A percentile compares a stretch with the other conserved stretches of the same genome.
phyloP scores from a whole-genome alignment of 2,329 filamentous ascomycete genomes.

The Fusarium circinatum region DNA sequence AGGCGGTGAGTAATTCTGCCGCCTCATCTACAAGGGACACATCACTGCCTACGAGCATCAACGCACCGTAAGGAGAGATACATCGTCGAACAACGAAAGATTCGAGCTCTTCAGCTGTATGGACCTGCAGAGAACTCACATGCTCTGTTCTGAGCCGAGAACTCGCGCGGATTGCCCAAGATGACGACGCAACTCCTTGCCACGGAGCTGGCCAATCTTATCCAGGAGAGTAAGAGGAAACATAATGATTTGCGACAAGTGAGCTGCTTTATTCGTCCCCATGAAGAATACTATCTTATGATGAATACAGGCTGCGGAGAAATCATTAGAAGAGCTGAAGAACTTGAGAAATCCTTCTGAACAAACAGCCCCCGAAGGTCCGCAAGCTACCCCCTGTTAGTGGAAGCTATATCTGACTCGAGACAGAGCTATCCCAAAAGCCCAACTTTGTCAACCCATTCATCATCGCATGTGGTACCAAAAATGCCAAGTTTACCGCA shows the following conservation, averaged over 20 bases:
- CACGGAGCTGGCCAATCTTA: constrained; percentile 87
- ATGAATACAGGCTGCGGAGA: constrained; percentile 80
- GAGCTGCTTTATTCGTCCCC: constrained; percentile 44
- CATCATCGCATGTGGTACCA: constrained; percentile 89
- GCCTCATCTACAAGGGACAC: constrained; percentile 46
- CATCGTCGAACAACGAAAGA: constrained; percentile 26
- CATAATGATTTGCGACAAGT: constrained; percentile 89
- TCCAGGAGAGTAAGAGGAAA: constrained; percentile 96
- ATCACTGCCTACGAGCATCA: constrained; percentile 41
- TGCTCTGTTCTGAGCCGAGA: constrained; percentile 42
- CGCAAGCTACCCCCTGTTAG: constrained; percentile 25
- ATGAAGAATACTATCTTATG: neutral
- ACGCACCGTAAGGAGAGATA: constrained; percentile 25
- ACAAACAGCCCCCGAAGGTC: constrained; percentile 53
- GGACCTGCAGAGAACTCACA: constrained; percentile 34
- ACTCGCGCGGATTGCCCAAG: constrained; percentile 50
- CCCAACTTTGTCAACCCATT: constrained; percentile 92
- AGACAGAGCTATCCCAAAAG: constrained; percentile 80
- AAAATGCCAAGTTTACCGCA: constrained; percentile 88
- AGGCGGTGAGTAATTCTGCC: constrained; percentile 47
- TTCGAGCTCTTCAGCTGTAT: constrained; percentile 40
- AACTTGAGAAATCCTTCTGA: constrained; percentile 49
- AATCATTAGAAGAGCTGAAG: constrained; percentile 90
- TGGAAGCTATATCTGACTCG: constrained; percentile 36
- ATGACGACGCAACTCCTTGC: constrained; percentile 94